Base-by-base conservation (phyloP, 2,329 filamentous ascomycete genomes). In the Onygenales sp. region DNA sequence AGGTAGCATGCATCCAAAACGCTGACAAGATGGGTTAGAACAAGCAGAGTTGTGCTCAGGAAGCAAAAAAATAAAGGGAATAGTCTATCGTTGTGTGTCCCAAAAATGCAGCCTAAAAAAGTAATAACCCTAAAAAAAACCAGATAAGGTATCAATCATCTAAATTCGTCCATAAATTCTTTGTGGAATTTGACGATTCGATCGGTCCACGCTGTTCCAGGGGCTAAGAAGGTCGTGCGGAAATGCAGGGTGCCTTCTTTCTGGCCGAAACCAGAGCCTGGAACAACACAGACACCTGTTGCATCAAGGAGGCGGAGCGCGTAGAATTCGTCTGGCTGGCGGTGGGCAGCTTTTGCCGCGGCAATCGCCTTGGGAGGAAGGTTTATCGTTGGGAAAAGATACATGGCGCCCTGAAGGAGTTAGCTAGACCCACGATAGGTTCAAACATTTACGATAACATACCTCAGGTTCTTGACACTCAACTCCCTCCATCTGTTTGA, bases 321-420 rank as follows among this genome's bases (percentile, higher is more conserved):
- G 78, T 98, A 98, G 75, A 94, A 95, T 72, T 97, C 92, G 64
- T 98, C 93, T 1, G 92, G 75, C 10, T 78, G 76, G 65, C 87
- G 86, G 63, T 83, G 83, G 69, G 90, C 87, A 57, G 84, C 74
- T 64, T 77, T 71, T 38, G 93, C 93, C 13, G 87, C 88, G 59
- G 85, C 84, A 57, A 85, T 72, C 42, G 90, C 93, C 73, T 88
- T 89, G 27, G 73, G 62, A 1, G 93, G 82, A 27, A 98, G 77
- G 36, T 77, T 83, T 73, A 98, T 95, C 62, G 89, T 93, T 27
- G 93, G 93, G 82, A 97, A 98, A 64, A 98, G 86, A 76, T 98
- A 98, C 93, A 98, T 98, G 68, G 87, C 86, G 56, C 93, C 93
- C 80, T 95, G 59, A 31, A 13, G 36, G 27, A 33, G 52, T 45